phyloP scores from a whole-genome alignment of 129 eudicot species.

The Escallonia herrerae region DNA sequence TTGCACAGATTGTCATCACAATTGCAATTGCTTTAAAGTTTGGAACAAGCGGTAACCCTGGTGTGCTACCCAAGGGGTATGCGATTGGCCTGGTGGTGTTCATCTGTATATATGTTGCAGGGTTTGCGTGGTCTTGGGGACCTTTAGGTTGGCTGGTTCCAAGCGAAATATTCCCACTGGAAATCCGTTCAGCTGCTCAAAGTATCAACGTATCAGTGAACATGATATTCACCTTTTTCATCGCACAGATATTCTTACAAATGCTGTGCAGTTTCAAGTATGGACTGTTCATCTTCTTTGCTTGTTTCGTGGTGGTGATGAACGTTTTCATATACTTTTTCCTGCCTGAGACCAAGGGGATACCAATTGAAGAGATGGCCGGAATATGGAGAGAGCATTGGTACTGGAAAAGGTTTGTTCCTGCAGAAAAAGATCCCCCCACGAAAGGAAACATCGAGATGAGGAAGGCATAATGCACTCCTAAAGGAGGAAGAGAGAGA shows the following conservation, averaged over 20 bases:
- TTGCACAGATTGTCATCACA: conserved; percentile 23
- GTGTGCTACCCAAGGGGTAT: conserved; percentile 27
- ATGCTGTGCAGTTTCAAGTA: conserved; percentile 34
- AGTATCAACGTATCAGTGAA: conserved; percentile 46
- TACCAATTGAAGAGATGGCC: conserved; percentile 53
- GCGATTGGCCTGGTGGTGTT: conserved; percentile 21
- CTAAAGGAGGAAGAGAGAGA: not conserved
- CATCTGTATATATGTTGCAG: conserved; percentile 45
- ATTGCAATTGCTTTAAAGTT: conserved; percentile 25
- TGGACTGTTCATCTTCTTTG: conserved; percentile 42
- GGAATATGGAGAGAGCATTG: conserved; percentile 35
- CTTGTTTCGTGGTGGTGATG: conserved; percentile 34
- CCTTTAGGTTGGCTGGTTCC: conserved; percentile 62
- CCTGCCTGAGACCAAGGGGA: conserved; percentile 53
- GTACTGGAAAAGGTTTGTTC: conserved; percentile 32
- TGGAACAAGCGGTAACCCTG: conserved; percentile 37
- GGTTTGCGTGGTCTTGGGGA: conserved; percentile 69
- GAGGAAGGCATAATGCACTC: not conserved
- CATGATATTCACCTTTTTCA: conserved; percentile 52
- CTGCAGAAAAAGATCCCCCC: not conserved
- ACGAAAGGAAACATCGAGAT: conserved; percentile 11
- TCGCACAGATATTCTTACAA: conserved; percentile 40
- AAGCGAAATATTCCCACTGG: conserved; percentile 48
- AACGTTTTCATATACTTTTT: conserved; percentile 19
- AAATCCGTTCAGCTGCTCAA: conserved; percentile 50